Evolutionary conservation across 169 alveolate species (phyloP), one percentile per base, ranked within the genome.

Genomic region (Plasmodium fragile): DNA sequence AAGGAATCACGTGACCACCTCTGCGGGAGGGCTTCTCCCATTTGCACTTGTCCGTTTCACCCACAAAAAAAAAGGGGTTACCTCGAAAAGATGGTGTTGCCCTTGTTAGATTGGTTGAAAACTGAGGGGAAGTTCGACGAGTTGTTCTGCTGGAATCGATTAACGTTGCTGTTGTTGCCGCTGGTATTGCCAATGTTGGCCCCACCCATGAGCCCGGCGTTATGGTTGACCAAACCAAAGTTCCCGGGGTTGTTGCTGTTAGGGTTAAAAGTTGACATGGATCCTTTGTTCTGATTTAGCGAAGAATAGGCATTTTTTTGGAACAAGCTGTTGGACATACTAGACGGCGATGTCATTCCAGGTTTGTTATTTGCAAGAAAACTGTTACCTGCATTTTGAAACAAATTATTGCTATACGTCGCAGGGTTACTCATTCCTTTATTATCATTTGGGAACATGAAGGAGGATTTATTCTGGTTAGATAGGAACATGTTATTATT

Each of bases 81-180:
- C 28, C 92, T 83, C 39, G 92, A 83, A 83, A 83, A 83, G 55
- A 83, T 30, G 75, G 81, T 72, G 32, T 71, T 83, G 39, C 41
- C 36, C 75, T 59, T 82, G 36, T 83, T 83, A 22, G 79, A 4
- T 13, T 79, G 43, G 5, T 49, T 83, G 59, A 71, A 83, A 2
- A 22, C 32, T 39, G 71, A 52, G 36, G 82, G 81, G 45, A 43
- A 72, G 25, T 71, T 73, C 5, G 92, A 45, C 25, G 79, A 32
- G 22, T 22, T 72, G 32, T 43, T 30, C 79, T 83, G 82, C 70
- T 83, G 92, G 53, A 83, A 82, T 6, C 39, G 53, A 70, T 82
- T 82, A 32, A 16, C 65, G 13, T 30, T 52, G 69, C 22, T 80
- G 36, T 8, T 52, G 25, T 1, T 53, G n/a, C 18, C 25, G 59